Base-by-base conservation (phyloP, 164 flowering plant species). In the Brasenia schreberi region DNA sequence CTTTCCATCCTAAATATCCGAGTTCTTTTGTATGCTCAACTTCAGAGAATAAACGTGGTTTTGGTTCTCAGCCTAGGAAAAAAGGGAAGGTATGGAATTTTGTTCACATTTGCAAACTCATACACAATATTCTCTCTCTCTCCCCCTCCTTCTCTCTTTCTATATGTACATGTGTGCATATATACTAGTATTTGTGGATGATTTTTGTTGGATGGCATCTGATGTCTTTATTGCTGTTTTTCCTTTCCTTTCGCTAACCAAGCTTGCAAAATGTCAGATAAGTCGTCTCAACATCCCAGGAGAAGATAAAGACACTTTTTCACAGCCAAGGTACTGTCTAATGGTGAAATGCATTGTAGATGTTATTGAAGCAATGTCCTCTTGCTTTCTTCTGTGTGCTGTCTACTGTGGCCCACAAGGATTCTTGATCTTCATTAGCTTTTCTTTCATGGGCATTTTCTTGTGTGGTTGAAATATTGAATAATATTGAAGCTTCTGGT, bases 41-140 rank as follows among this genome's bases (percentile, higher is more conserved):
- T 74, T 64, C 73, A 39, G 59, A 27, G 49, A 66, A 64, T 18
- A 61, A 64, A 59, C 73, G 73, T 70, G 76, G 76, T 61, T 73
- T 73, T 66, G 76, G 76, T 61, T 58, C 70, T 67, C 70, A 67
- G 59, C 70, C 73, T 64, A 33, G 7, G 5, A 67, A 70, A 45
- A 70, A 70, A 67, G 70, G 70, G 16, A 70, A 70, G 76, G 76
- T 74, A 74, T 16, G 6, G 19, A 16, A 60, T 60, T 7, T 60
- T n/a, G 43, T 19, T 6, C 43, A 14, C 11, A 42, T 19, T 66
- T 66, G 11, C 43, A 27, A n/a, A 42, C 10, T 66, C 39, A 16
- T 7, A 43, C 60, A 6, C 9, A 7, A 7, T 12, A 53, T 10
- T 2, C 5, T 64, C 43, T 19, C 45, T 27, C 5, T 33, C 17